These are phyloP conservation scores for Cenchrus fungigraminus DNA, from an alignment of 176 grass and related monocot species.

Conservation along the genomic window DNA sequence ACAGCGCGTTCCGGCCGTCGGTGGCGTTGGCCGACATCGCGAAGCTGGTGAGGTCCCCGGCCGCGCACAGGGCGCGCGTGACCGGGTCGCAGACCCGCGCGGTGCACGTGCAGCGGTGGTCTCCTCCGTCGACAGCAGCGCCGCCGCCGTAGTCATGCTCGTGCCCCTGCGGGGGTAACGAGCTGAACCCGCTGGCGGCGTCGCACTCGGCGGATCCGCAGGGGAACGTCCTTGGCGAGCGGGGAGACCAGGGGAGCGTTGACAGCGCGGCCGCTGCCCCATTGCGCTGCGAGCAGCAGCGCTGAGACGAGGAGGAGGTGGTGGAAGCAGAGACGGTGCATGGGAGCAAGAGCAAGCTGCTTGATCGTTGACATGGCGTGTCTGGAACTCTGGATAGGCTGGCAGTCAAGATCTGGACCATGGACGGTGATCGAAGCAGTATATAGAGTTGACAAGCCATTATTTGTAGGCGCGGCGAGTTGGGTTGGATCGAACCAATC, in stretches of 20 bases:
- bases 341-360: too few species aligned
- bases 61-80: not conserved
- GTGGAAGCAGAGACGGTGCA: too few species aligned
- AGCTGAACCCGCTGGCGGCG: not conserved
- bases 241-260: constrained; percentile 14
- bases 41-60: not conserved
- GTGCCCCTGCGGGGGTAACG: not conserved
- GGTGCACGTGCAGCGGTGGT: constrained; percentile 29
- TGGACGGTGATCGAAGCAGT: too few species aligned
- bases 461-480: too few species aligned
- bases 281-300: too few species aligned
- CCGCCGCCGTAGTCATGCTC: not conserved
- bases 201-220: constrained; percentile 11
- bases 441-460: too few species aligned
- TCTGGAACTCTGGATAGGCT: too few species aligned
- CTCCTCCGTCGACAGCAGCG: too few species aligned
- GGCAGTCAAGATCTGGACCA: too few species aligned
- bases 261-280: not conserved
- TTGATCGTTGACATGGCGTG: too few species aligned
- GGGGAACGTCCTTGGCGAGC: constrained; percentile 13
- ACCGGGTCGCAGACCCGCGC: not conserved
- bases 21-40: not conserved
- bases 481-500: too few species aligned
- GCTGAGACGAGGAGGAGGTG: too few species aligned
- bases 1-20: not conserved